Base-by-base conservation (phyloP, 495 filamentous ascomycete species). In the Penicillium psychrofluorescens region DNA sequence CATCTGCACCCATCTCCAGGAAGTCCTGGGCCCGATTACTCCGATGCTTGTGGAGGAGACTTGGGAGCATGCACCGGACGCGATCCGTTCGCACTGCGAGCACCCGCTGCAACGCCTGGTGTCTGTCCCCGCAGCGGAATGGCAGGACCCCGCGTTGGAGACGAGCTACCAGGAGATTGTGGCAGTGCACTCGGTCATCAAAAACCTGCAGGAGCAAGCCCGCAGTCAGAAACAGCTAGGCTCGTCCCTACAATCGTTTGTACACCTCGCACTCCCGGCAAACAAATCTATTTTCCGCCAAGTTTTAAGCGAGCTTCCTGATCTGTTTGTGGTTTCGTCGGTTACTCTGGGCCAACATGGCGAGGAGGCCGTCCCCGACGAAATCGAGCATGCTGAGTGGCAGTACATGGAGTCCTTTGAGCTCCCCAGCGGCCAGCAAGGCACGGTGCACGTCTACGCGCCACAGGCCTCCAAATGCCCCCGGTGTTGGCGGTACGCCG, bases 31-130 rank as follows among this genome's bases (percentile, higher is more conserved):
- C 6, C 91, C 92, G 2, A 74, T 96, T 45, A 85, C 84, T 12
- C 92, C 92, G 0, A 60, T 90, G 29, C 74, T 99, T 4, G 81
- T 95, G 8, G 85, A 92, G 55, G 94, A 97, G 64, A 79, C 86
- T 1, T 95, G 87, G 88, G 79, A 83, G 10, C 77, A 90, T 61
- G 74, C 79, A 1, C 84, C 90, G 0, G 66, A 70, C 33, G 71
- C 66, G 46, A 63, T 95, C 58, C 79, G 80, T 49, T 55, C 72
- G 12, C 64, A 72, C 7, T 43, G 50, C 30, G 54, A 62, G 31
- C 67, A 78, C 50, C 75, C 69, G 32, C 61, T 74, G 45, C 62
- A 56, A 38, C 66, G 66, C 30, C 56, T 62, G 40, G 49, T 58
- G 40, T 51, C 66, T 28, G 35, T 40, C 5, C 55, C 61, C 7